A percentile compares a stretch with the other conserved stretches of the same genome.
These are phyloP conservation scores for Talaromyces marneffei DNA, from an alignment of 2,329 filamentous ascomycete genomes.

Conservation along the genomic window DNA sequence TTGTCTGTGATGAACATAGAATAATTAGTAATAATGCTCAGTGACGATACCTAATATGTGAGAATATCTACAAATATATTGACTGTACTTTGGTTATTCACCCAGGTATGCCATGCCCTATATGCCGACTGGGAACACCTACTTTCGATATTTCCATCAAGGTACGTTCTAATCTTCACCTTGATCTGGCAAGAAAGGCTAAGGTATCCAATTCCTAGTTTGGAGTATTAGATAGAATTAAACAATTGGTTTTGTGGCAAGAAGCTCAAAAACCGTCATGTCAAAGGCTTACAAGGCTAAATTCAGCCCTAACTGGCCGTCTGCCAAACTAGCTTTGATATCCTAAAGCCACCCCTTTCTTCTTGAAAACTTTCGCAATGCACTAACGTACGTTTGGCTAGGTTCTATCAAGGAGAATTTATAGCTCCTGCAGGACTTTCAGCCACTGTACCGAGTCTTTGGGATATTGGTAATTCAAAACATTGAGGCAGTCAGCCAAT, in stretches of 20 bases:
- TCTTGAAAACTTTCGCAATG: background rate
- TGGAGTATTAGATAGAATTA: too few species aligned
- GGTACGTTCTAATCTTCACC: background rate
- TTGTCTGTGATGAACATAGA: background rate
- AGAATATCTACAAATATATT: too few species aligned
- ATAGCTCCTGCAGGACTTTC: background rate
- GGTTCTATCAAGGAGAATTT: background rate
- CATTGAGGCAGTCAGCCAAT: background rate
- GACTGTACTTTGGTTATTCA: too few species aligned
- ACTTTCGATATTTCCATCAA: too few species aligned
- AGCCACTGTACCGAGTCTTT: background rate
- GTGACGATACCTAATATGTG: too few species aligned
- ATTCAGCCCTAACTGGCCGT: background rate
- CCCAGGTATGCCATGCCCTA: too few species aligned
- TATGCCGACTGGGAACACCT: too few species aligned
- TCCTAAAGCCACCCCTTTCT: background rate
- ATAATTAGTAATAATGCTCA: too few species aligned
- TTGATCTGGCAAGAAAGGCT: background rate
- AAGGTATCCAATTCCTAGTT: too few species aligned
- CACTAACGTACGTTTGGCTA: background rate
- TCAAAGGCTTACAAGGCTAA: background rate
- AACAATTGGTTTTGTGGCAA: background rate
- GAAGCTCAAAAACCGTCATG: background rate
- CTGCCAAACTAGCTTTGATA: background rate
- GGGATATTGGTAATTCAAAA: too few species aligned